These are phyloP conservation scores for Kregervanrija pseudodelftensis DNA, from an alignment of 805 yeast genomes.

Conservation along the genomic window DNA sequence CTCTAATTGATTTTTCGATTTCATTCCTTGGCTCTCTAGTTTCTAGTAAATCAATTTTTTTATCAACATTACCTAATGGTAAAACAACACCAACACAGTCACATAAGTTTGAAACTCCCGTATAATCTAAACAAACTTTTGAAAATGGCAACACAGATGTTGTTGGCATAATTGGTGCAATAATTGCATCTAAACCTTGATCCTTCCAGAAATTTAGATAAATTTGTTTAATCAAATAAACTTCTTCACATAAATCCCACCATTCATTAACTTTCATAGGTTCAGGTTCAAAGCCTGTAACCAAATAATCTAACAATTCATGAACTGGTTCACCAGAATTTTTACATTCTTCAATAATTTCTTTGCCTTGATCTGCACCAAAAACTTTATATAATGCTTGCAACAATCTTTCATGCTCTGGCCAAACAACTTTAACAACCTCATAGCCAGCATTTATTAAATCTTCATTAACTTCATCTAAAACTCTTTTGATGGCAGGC, in stretches of 20 bases:
- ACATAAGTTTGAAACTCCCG: constrained; percentile 40
- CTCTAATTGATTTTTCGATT: constrained; percentile 37
- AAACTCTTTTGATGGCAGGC: constrained; percentile 46
- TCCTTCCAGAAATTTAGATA: constrained; percentile 30
- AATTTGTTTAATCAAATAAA: constrained; percentile 25
- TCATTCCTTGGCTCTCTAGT: constrained; percentile 28
- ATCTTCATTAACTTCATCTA: constrained; percentile 23
- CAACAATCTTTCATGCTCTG: constrained; percentile 27
- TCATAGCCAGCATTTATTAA: constrained; percentile 37
- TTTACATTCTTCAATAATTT: constrained; percentile 13
- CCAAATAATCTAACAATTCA: constrained; percentile 14
- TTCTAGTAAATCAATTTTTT: constrained; percentile 29
- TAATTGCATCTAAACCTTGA: constrained; percentile 33
- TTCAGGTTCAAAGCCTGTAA: not conserved
- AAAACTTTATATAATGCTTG: constrained; percentile 27
- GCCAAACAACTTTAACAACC: constrained; percentile 41
- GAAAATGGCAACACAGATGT: constrained; percentile 29
- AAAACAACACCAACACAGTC: constrained; percentile 45
- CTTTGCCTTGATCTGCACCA: constrained; percentile 36
- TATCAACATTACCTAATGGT: constrained; percentile 53
- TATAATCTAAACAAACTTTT: constrained; percentile 34
- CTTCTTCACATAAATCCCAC: constrained; percentile 35
- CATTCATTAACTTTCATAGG: constrained; percentile 22
- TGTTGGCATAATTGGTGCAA: constrained; percentile 33
- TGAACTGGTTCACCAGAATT: constrained; percentile 20